Evolutionary conservation across 306 rosid genomes (phyloP), one percentile per base, ranked within the genome.

Genomic region (Prunus fruticosa): DNA sequence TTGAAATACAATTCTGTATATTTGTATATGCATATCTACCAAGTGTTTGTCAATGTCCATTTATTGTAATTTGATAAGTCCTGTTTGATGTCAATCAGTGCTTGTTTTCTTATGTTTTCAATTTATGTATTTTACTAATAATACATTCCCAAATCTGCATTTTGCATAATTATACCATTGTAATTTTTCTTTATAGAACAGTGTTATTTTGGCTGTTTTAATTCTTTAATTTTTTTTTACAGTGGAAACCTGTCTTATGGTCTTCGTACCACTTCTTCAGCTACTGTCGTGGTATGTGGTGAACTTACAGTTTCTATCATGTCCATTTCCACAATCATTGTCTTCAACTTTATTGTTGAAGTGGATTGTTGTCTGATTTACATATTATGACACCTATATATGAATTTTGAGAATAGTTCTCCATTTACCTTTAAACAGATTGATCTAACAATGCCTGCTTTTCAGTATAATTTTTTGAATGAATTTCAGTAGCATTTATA

Each of bases 161-260:
- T 11, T 49, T 52, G 32, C 22, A 15, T 49, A 23, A 25, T 47
- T 8, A 13, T 49, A 47, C 15, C 16, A 1, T 47, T 47, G 14
- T 2, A 4, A 8, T 68, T 30, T 45, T 46, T 58, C 19, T 30
- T 34, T 15, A 20, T 69, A 32, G 53, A 16, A 60, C 14, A 28
- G 32, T 43, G 74, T 49, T 38, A 18, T 61, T 58, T 65, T 27
- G 43, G 61, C 68, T 34, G 9, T 32, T 14, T 15, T 46, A 46
- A 49, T 63, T 49, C 25, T 70, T 54, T 45, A 75, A 58, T 69
- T 27, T 72, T 64, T 69, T 53, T 69, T 66, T 45, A 86, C 74
- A 94, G 98, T 86, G 98, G 98, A 77, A 88, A 90, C 83, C 57
- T 81, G 80, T 89, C 97, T 43, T 82, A 72, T 76, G 98, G 96